A percentile compares a stretch with the other conserved stretches of the same genome.
Conservation (phyloP, 2,329 filamentous ascomycete genomes). For the Curvularia eragrostidis region DNA sequence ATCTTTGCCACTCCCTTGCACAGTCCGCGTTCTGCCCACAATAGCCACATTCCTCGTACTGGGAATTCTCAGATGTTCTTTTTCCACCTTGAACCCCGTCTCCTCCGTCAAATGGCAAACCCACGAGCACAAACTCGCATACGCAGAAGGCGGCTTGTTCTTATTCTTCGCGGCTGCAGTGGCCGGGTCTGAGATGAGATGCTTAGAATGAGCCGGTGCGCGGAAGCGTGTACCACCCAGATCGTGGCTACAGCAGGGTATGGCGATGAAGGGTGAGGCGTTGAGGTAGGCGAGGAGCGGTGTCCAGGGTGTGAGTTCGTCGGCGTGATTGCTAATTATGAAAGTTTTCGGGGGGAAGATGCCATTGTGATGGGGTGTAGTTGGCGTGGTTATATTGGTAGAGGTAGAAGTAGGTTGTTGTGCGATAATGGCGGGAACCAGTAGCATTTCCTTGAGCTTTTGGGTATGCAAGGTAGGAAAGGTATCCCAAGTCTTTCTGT, state of each 20-base stretch:
- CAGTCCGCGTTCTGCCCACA: constrained; percentile 65
- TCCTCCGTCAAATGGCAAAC: constrained; percentile 72
- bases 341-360: constrained; percentile 78
- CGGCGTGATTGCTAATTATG: constrained; percentile 95
- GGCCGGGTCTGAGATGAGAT: constrained; percentile 25
- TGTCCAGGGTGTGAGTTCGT: constrained; percentile 96
- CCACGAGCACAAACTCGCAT: constrained; percentile 83
- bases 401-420: neutral
- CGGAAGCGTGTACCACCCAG: constrained; percentile 78
- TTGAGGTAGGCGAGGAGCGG: constrained; percentile 82
- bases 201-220: constrained; percentile 53
- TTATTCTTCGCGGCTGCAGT: constrained; percentile 38
- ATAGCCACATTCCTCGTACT: constrained; percentile 88
- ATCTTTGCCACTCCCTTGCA: constrained; percentile 56
- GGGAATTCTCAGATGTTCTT: constrained; percentile 87
- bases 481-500: constrained; percentile 80
- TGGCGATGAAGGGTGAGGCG: constrained; percentile 82
- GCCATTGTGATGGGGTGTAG: constrained; percentile 60
- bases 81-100: constrained; percentile 78
- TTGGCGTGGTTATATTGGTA: constrained; percentile 29
- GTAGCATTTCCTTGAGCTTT: constrained; percentile 64
- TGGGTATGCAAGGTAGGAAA: constrained; percentile 64
- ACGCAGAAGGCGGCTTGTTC: constrained; percentile 68
- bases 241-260: constrained; percentile 93
- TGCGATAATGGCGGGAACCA: constrained; percentile 63